Base-by-base conservation (phyloP, 2,329 filamentous ascomycete species). In the Pseudogymnoascus sp. region DNA sequence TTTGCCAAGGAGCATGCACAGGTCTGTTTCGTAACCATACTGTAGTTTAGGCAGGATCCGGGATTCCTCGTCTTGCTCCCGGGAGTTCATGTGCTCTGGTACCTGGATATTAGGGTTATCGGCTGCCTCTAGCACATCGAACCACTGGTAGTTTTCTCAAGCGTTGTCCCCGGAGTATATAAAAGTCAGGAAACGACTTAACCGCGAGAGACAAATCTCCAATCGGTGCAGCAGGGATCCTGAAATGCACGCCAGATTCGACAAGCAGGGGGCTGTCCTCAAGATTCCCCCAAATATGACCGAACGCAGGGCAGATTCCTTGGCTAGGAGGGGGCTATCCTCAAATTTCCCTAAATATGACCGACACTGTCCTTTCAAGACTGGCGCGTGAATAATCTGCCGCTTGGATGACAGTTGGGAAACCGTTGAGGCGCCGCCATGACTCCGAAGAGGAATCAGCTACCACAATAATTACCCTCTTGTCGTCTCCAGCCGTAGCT, bases 361-460 rank as follows among this genome's bases (percentile, higher is more conserved):
- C 67, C 9, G 77, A 74, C 11, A 82, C 83, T 5, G 82, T 79
- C 3, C 74, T 72, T 69, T 81, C 77, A 16, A 87, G 73, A 41
- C 81, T 77, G 14, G 70, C 61, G 5, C 75, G 73, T 2, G 77
- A 74, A 66, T 83, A 84, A 59, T 80, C 78, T 9, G 77, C 71
- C 4, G 80, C 74, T 62, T 82, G 77, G 2, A 85, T 68, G 23
- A 84, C 69, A 1, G 83, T 82, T n/a, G 79, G 77, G 63, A 85
- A 83, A 35, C 35, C 49, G 5, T 33, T n/a, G 28, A 55, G 49
- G 9, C 49, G 49, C 28, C 5, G 49, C 49, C 49, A 55, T 55
- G 49, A 55, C 28, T 55, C 49, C 16, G n/a, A 16, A 3, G 49
- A 55, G 9, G 66, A 66, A 12, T 74, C 72, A 12, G 71, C 68